These are phyloP conservation scores for Candida buenavistaensis DNA, from an alignment of 1,139 yeast species.

Conservation along the genomic window DNA sequence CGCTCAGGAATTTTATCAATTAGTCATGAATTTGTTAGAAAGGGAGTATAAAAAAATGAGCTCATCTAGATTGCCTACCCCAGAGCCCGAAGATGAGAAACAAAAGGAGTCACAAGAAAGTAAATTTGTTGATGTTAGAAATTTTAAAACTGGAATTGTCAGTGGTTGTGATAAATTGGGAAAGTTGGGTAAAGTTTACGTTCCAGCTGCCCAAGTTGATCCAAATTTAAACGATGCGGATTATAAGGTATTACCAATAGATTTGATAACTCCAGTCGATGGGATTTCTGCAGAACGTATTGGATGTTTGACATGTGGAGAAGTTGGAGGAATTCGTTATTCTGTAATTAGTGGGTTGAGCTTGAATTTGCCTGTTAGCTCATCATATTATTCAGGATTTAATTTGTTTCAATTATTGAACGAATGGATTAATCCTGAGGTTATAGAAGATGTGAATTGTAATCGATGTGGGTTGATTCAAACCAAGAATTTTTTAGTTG, in stretches of 20 bases:
- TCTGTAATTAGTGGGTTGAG: slow-evolving; percentile 82
- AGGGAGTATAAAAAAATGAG: slow-evolving; percentile 48
- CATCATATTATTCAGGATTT: slow-evolving; percentile 39
- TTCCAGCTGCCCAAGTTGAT: slow-evolving; percentile 73
- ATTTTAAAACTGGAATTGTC: slow-evolving; percentile 21
- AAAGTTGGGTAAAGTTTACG: slow-evolving; percentile 58
- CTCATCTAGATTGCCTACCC: slow-evolving; percentile 18
- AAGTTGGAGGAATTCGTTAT: slow-evolving; percentile 85
- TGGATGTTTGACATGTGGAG: slow-evolving; percentile 88
- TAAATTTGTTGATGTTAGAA: slow-evolving; percentile 22
- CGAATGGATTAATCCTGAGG: slow-evolving; percentile 79
- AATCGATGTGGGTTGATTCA: slow-evolving; percentile 81
- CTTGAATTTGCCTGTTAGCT: slow-evolving; percentile 54
- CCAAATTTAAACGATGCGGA: slow-evolving; percentile 52
- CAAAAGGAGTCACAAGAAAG: slow-evolving; percentile 8
- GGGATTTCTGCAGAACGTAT: slow-evolving; percentile 85
- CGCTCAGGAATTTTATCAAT: slow-evolving; percentile 91
- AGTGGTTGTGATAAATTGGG: slow-evolving; percentile 57
- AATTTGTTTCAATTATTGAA: slow-evolving; percentile 58
- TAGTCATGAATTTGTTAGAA: slow-evolving; percentile 71
- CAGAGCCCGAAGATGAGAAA: slow-evolving; percentile 22
- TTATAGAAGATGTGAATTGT: slow-evolving; percentile 90
- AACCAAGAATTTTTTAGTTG: slow-evolving; percentile 52
- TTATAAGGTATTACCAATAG: slow-evolving; percentile 50
- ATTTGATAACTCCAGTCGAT: slow-evolving; percentile 82